Conservation (phyloP, 495 filamentous ascomycete species). For the Lepidopterella palustris region DNA sequence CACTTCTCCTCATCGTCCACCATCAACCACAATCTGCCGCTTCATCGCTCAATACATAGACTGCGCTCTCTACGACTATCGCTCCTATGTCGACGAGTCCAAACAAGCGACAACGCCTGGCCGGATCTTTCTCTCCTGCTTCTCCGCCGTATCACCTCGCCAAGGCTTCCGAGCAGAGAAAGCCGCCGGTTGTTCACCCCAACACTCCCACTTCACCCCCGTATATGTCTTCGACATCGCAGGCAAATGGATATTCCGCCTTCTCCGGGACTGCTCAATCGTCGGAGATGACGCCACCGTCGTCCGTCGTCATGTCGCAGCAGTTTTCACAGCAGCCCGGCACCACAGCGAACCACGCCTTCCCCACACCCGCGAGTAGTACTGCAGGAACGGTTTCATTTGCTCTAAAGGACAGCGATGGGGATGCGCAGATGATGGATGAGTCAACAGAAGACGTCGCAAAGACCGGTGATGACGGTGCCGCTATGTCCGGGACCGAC, state of each 20-base stretch:
- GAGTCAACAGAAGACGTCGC: background rate
- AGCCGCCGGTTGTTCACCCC: conserved; percentile 28
- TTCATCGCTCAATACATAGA: background rate
- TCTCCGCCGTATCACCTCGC: conserved; percentile 33
- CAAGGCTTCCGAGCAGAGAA: conserved; percentile 29
- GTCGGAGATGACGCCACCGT: conserved; percentile 35
- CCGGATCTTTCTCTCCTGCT: conserved; percentile 35
- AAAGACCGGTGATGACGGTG: conserved; percentile 12
- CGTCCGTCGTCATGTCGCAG: conserved; percentile 25
- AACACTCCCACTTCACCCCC: conserved; percentile 39
- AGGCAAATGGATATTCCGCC: conserved; percentile 29
- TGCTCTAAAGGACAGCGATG: conserved; percentile 34
- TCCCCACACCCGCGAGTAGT: conserved; percentile 43
- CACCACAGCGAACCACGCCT: conserved; percentile 28
- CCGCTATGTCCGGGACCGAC: background rate
- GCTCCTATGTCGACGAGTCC: conserved; percentile 32
- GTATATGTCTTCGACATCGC: conserved; percentile 27
- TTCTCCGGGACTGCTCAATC: conserved; percentile 29
- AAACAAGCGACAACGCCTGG: conserved; percentile 30
- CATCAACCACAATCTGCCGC: background rate
- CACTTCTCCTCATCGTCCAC: background rate
- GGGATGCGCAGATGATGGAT: conserved; percentile 36
- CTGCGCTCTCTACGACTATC: background rate
- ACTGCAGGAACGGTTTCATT: conserved; percentile 31
- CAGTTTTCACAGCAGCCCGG: conserved; percentile 27